Conservation (phyloP, 345 rosid species). For the Salix udensis region DNA sequence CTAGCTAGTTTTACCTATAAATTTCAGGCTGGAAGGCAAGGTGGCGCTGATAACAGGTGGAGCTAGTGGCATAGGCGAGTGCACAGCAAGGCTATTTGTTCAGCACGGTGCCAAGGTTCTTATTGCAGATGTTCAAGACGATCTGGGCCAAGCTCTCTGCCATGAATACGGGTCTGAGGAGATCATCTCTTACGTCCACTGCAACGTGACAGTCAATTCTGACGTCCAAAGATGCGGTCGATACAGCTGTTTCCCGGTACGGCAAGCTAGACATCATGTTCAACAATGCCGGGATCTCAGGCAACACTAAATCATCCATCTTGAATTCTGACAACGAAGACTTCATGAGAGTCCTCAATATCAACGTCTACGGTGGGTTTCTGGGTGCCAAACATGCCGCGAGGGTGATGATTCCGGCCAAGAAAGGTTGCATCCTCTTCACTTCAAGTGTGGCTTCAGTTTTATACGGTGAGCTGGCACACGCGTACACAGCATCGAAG, state of each 20-base stretch:
- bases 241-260: conserved; percentile 18
- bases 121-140: conserved; percentile 32
- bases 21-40: conserved; percentile 31
- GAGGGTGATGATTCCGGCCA: conserved; percentile 19
- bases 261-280: conserved; percentile 35
- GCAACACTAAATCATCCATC: background rate
- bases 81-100: conserved; percentile 20
- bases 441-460: conserved; percentile 11
- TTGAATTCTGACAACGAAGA: background rate
- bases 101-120: conserved; percentile 32
- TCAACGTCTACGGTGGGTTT: conserved; percentile 19
- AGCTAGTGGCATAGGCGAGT: conserved; percentile 28
- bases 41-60: conserved; percentile 34
- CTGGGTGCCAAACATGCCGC: conserved; percentile 36
- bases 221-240: conserved; percentile 24
- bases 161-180: conserved; percentile 5
- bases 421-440: conserved; percentile 27
- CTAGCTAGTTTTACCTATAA: background rate
- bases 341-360: conserved; percentile 12
- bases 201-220: conserved; percentile 19
- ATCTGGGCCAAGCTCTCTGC: conserved; percentile 28
- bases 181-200: conserved; percentile 19
- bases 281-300: conserved; percentile 24
- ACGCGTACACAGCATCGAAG: conserved; percentile 22
- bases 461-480: background rate